Percentiles rank a stretch among this genome's conserved stretches.
Evolutionary conservation across 108 stramenopile genomes (phyloP).

Genomic region (Cyclotella choctawhatcheeana): DNA sequence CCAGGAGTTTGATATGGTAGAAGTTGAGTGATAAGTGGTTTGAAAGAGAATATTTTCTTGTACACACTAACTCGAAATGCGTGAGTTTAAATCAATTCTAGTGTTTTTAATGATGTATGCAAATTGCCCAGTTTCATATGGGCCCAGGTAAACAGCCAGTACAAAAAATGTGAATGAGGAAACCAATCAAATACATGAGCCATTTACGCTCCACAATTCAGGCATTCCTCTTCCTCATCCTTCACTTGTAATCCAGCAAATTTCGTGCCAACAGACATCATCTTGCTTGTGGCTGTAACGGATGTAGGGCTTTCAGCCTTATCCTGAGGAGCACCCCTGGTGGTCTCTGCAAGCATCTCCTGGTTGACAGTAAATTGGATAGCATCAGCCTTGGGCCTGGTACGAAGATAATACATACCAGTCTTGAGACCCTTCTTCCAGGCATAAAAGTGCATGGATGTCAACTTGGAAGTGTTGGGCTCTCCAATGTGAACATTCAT

Average conservation of each 20-base stretch:
- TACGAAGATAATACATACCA: constrained; percentile 99
- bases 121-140: no score
- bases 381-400: constrained; percentile 98
- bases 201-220: constrained; percentile 86
- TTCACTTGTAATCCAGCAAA: constrained; percentile 59
- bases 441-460: constrained; percentile 98
- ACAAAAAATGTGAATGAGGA: not conserved
- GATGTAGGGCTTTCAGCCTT: constrained; percentile 37
- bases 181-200: not conserved
- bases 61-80: no score
- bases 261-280: constrained; percentile 39
- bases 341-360: constrained; percentile 73
- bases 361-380: constrained; percentile 99
- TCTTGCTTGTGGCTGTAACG: constrained; percentile 30
- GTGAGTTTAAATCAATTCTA: no score
- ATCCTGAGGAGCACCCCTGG: constrained; percentile 46
- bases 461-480: constrained; percentile 91
- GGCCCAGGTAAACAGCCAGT: not conserved
- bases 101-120: no score
- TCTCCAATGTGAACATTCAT: constrained; percentile 99
- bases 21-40: no score
- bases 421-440: constrained; percentile 99
- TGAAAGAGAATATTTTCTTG: no score
- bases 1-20: no score
- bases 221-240: constrained; percentile 87